Evolutionary conservation across 2,329 filamentous ascomycete species (phyloP).

Genomic region (Aspergillus felis): DNA sequence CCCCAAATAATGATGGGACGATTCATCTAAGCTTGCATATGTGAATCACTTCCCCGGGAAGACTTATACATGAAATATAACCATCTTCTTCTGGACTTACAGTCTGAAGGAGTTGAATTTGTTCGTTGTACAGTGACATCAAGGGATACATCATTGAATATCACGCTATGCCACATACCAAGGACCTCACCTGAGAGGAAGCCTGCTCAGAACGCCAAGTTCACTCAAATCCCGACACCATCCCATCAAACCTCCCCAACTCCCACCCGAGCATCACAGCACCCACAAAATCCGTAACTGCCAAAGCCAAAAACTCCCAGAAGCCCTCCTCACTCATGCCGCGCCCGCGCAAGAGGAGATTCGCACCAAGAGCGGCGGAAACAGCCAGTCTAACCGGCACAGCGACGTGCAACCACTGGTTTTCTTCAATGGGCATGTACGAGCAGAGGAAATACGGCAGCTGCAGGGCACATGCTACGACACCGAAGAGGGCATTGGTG

Average conservation of each 20-base stretch:
- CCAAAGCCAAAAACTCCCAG: constrained; percentile 2
- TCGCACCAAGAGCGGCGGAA: neutral
- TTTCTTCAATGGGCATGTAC: constrained; percentile 5
- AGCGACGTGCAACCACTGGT: neutral
- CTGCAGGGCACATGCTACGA: neutral
- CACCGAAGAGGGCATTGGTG: constrained; percentile 1
- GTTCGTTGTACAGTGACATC: neutral
- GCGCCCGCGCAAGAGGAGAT: neutral
- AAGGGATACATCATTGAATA: neutral
- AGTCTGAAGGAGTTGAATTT: neutral
- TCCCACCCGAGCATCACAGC: neutral
- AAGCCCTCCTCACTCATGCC: constrained; percentile 4
- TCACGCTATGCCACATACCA: neutral
- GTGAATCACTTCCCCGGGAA: too few species aligned
- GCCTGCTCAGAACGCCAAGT: too few species aligned
- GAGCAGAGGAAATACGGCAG: constrained; percentile 4
- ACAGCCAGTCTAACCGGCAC: constrained; percentile 1
- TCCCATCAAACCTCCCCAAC: constrained; percentile 1
- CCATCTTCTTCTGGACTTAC: too few species aligned
- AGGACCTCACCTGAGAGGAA: too few species aligned
- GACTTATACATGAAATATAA: too few species aligned
- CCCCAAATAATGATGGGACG: too few species aligned
- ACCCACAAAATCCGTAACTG: neutral
- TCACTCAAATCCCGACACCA: neutral
- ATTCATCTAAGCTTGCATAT: too few species aligned